Evolutionary conservation across 352 stramenopile genomes (phyloP).

Genomic region (Thraustotheca clavata): DNA sequence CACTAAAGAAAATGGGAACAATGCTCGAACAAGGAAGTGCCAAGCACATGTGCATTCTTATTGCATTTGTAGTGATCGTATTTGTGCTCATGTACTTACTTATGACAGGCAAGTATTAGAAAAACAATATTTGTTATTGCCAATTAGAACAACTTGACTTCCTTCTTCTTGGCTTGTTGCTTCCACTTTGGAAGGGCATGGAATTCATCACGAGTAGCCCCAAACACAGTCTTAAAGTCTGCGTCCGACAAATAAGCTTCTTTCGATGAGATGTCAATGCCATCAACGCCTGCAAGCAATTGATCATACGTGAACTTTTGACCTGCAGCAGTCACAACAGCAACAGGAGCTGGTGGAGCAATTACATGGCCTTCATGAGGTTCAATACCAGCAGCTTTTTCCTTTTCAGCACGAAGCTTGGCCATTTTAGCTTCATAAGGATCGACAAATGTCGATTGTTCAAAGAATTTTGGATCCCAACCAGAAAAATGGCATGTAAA

Average conservation of each 20-base stretch:
- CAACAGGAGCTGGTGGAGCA: constrained; percentile 11
- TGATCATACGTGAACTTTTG: constrained; percentile 57
- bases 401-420: constrained; percentile 70
- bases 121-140: not conserved
- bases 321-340: constrained; percentile 25
- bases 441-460: constrained; percentile 83
- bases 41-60: constrained; percentile 85
- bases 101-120: constrained; percentile 24
- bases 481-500: constrained; percentile 89
- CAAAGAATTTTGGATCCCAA: constrained; percentile 76
- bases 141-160: constrained; percentile 73
- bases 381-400: constrained; percentile 28
- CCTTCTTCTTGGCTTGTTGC: constrained; percentile 83
- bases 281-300: constrained; percentile 59
- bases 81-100: constrained; percentile 74
- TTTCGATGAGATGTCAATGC: constrained; percentile 64
- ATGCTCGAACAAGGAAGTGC: constrained; percentile 85
- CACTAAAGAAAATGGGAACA: constrained; percentile 73
- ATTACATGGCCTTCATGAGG: constrained; percentile 11
- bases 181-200: constrained; percentile 72
- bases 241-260: constrained; percentile 73
- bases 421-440: constrained; percentile 81
- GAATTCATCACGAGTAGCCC: constrained; percentile 51
- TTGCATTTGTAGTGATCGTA: constrained; percentile 75
- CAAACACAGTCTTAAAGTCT: constrained; percentile 69